phyloP scores from a whole-genome alignment of 345 rosid species.

The Noccaea caerulescens region DNA sequence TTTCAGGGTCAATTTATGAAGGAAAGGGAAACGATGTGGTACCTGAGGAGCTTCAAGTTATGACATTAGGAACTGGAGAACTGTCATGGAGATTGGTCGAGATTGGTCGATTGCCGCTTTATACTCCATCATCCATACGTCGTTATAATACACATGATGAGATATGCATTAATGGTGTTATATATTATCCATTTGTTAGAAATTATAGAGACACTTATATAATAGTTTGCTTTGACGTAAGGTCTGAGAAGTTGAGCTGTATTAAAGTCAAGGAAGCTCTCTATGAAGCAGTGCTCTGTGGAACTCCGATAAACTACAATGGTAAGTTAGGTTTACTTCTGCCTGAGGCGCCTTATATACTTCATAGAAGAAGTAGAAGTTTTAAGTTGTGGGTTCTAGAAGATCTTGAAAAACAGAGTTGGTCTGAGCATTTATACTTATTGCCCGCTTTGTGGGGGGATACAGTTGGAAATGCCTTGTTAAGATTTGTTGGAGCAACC shows the following conservation, averaged over 20 bases:
- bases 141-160: no score
- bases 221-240: conserved; percentile 9
- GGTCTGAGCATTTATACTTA: no score
- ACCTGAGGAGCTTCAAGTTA: background rate
- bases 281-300: no score
- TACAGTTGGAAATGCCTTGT: background rate
- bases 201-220: no score
- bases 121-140: background rate
- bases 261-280: background rate
- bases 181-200: background rate
- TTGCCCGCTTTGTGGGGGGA: background rate
- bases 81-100: background rate
- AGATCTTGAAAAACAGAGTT: no score
- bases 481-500: background rate
- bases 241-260: background rate
- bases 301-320: no score
- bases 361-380: no score
- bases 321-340: no score
- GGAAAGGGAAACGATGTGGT: no score
- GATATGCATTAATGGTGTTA: conserved; percentile 5
- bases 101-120: background rate
- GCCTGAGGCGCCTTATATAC: no score
- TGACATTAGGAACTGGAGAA: background rate
- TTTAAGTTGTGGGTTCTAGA: no score
- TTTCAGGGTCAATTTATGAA: no score